These are phyloP conservation scores for Pseudopithomyces maydicus DNA, from an alignment of 2,329 filamentous ascomycete species.

Conservation along the genomic window DNA sequence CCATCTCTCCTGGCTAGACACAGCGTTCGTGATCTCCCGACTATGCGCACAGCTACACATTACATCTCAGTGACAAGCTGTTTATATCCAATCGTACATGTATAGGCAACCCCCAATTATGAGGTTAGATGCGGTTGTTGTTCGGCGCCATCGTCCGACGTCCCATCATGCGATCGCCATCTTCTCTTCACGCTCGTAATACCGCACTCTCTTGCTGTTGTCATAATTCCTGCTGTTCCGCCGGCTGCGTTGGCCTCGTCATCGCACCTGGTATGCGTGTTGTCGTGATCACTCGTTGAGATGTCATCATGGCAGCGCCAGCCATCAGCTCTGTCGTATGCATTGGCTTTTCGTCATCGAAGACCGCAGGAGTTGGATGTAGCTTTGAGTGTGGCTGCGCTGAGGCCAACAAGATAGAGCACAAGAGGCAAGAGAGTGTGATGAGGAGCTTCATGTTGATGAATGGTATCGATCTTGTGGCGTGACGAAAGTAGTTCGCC, in stretches of 20 bases:
- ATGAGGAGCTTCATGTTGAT: slow-evolving; percentile 12
- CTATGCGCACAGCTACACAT: not conserved
- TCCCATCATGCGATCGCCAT: not conserved
- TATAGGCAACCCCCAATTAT: no score
- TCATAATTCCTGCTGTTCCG: not conserved
- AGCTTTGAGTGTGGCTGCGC: slow-evolving; percentile 9
- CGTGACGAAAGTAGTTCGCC: not conserved
- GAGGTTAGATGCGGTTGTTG: no score
- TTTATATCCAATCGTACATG: no score
- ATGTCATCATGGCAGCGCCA: slow-evolving; percentile 14
- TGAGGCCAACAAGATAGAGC: not conserved
- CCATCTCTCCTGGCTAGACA: not conserved
- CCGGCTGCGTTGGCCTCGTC: slow-evolving; percentile 4
- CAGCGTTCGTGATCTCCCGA: not conserved
- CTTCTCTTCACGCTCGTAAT: not conserved
- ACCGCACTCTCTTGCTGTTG: not conserved
- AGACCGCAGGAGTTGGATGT: not conserved
- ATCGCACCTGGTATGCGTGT: not conserved
- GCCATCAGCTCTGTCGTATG: slow-evolving; percentile 23
- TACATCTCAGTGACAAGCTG: not conserved
- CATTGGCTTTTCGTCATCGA: slow-evolving; percentile 16
- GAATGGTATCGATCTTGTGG: no score
- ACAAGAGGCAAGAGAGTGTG: not conserved
- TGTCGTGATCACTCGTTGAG: not conserved
- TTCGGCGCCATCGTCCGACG: no score